These are phyloP conservation scores for Chlorella sp. DNA, from an alignment of 139 green algal genomes.

Conservation along the genomic window DNA sequence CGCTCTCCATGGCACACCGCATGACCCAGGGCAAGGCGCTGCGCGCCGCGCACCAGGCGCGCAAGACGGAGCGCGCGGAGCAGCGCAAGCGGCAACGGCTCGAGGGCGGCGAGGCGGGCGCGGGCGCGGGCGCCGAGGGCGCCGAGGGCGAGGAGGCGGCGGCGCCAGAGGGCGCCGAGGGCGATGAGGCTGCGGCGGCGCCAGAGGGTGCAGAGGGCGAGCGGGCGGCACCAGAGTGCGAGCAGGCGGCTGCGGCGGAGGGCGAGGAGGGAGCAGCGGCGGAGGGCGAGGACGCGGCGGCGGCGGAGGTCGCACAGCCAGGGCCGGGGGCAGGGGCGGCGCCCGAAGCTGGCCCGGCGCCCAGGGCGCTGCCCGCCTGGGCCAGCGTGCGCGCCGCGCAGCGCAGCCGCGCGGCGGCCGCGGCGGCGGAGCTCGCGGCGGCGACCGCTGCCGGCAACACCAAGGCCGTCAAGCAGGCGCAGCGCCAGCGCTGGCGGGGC, in stretches of 20 bases:
- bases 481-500: slow-evolving; percentile 22
- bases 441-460: neutral
- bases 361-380: too few species aligned
- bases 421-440: neutral
- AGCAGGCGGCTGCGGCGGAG: slow-evolving; percentile 13
- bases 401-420: too few species aligned
- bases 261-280: slow-evolving; percentile 1
- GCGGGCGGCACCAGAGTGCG: neutral
- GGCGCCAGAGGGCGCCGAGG: neutral
- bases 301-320: slow-evolving; percentile 24
- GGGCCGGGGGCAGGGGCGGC: slow-evolving; percentile 18
- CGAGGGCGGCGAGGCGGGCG: slow-evolving; percentile 5
- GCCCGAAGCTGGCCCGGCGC: too few species aligned
- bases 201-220: too few species aligned
- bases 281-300: slow-evolving; percentile 33
- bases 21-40: neutral
- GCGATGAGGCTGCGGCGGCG: neutral
- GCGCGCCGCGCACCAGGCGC: neutral
- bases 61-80: too few species aligned
- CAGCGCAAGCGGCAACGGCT: slow-evolving; percentile 1
- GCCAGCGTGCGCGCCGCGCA: too few species aligned
- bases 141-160: slow-evolving; percentile 12
- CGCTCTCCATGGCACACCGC: slow-evolving; percentile 8
- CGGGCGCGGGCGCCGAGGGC: neutral
- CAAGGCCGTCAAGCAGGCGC: neutral